These are phyloP conservation scores for Harrya chromipes DNA, from an alignment of 768 basidiomycete genomes.

Conservation along the genomic window DNA sequence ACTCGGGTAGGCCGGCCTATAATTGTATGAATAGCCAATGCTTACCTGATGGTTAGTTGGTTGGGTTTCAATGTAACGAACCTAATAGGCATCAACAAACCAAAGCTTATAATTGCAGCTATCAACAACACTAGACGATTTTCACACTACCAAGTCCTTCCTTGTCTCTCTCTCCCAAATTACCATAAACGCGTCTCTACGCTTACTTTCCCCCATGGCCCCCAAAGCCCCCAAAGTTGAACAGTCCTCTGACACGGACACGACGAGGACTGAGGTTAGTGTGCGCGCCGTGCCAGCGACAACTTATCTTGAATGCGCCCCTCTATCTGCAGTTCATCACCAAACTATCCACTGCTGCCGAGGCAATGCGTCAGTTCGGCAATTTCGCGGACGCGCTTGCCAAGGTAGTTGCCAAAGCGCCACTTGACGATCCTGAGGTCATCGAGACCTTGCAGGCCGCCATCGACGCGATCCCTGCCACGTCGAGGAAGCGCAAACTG, in stretches of 20 bases:
- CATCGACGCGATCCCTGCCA: constrained; percentile 31
- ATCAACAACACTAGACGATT: constrained; percentile 38
- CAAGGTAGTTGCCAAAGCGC: constrained; percentile 41
- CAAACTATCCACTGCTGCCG: constrained; percentile 55
- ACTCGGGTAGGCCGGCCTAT: constrained; percentile 8
- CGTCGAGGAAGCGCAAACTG: constrained; percentile 53
- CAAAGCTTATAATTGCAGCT: constrained; percentile 38
- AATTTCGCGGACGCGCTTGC: constrained; percentile 59
- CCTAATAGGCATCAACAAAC: constrained; percentile 39
- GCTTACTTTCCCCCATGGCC: constrained; percentile 17
- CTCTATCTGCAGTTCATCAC: constrained; percentile 47
- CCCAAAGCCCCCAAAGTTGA: constrained; percentile 28
- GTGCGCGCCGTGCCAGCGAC: constrained; percentile 7
- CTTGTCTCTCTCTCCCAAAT: constrained; percentile 31
- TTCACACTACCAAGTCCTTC: constrained; percentile 39
- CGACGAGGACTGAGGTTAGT: constrained; percentile 31
- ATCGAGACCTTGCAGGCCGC: constrained; percentile 27
- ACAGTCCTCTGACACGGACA: constrained; percentile 24
- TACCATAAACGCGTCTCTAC: constrained; percentile 27
- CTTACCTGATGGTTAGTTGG: constrained; percentile 36
- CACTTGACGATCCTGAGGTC: constrained; percentile 31
- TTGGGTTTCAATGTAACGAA: constrained; percentile 37
- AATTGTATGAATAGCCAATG: constrained; percentile 22
- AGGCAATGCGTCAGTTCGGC: constrained; percentile 61
- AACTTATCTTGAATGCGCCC: constrained; percentile 21